Evolutionary conservation across 345 rosid species (phyloP).

Genomic region (Angophora floribunda): DNA sequence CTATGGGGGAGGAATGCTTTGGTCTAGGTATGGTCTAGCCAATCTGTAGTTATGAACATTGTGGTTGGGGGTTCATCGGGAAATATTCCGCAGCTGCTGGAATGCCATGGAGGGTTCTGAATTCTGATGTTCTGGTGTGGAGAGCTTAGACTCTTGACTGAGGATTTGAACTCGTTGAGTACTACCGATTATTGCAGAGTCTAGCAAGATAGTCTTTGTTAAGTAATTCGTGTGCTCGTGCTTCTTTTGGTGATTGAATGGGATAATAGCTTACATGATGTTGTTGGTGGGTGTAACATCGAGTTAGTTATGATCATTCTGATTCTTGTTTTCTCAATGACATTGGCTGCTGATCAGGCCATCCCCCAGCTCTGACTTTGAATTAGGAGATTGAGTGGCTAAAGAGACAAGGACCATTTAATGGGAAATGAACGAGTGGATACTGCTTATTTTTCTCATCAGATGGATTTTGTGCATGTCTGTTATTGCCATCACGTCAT

Average conservation of each 20-base stretch:
- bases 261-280: neutral
- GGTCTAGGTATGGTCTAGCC: neutral
- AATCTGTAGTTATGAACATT: neutral
- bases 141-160: neutral
- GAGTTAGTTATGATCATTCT: neutral
- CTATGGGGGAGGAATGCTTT: neutral
- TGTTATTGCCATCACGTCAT: neutral
- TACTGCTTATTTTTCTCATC: neutral
- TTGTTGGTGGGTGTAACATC: neutral
- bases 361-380: neutral
- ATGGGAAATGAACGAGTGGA: neutral
- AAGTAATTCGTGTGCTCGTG: neutral
- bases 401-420: neutral
- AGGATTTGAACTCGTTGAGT: neutral
- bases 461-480: neutral
- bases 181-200: neutral
- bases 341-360: neutral
- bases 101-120: neutral
- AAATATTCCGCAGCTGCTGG: neutral
- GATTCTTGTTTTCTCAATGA: neutral
- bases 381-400: neutral
- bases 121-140: neutral
- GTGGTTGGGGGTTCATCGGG: neutral
- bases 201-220: neutral
- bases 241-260: neutral